Conservation (phyloP, 2,329 filamentous ascomycete genomes). For the Cucurbitaria berberidis region DNA sequence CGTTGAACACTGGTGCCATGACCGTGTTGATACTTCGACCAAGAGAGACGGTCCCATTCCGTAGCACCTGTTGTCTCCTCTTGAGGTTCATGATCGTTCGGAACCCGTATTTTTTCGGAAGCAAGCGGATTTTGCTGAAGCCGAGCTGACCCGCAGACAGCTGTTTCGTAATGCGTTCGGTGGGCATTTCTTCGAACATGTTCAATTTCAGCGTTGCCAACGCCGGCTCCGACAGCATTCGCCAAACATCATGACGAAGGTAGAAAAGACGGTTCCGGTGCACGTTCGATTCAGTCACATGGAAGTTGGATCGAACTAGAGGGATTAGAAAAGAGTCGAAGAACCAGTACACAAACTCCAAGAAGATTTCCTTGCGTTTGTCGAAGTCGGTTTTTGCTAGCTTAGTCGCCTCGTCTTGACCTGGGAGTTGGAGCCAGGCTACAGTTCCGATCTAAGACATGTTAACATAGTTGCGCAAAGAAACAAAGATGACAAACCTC, state of each 20-base stretch:
- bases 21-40: slow-evolving; percentile 72
- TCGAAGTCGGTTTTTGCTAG: slow-evolving; percentile 72
- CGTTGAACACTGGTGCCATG: slow-evolving; percentile 74
- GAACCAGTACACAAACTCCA: slow-evolving; percentile 88
- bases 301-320: slow-evolving; percentile 84
- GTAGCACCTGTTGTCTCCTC: slow-evolving; percentile 62
- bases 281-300: slow-evolving; percentile 86
- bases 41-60: slow-evolving; percentile 62
- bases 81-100: slow-evolving; percentile 88
- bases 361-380: slow-evolving; percentile 79
- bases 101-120: slow-evolving; percentile 79
- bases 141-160: slow-evolving; percentile 71
- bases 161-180: slow-evolving; percentile 61
- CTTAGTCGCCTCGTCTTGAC: slow-evolving; percentile 55
- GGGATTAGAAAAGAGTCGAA: slow-evolving; percentile 93
- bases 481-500: slow-evolving; percentile 60
- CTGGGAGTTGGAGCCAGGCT: slow-evolving; percentile 72
- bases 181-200: slow-evolving; percentile 80
- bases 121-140: slow-evolving; percentile 76
- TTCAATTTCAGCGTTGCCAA: slow-evolving; percentile 68
- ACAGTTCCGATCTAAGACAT: slow-evolving; percentile 66
- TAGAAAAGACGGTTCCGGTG: slow-evolving; percentile 86
- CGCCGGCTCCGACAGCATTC: slow-evolving; percentile 73
- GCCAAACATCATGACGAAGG: slow-evolving; percentile 95
- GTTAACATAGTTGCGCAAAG: slow-evolving; percentile 19